Base-by-base conservation (phyloP, 371 early-diverging fungal genomes). In the Mortierella sp. region DNA sequence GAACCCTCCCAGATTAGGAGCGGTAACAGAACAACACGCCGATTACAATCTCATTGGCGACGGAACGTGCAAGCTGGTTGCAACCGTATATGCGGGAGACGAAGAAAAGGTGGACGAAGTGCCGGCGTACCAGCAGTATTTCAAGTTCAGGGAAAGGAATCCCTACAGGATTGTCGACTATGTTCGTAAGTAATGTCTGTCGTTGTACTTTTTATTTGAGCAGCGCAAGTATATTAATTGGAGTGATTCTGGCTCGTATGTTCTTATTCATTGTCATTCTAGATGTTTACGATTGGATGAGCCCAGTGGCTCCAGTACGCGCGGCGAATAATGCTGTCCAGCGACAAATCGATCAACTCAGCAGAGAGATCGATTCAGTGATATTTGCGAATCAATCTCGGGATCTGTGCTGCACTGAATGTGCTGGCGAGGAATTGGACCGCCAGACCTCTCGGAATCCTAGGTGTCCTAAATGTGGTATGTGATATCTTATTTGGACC, bases 261-360 rank as follows among this genome's bases (percentile, higher is more conserved):
- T 50, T 16, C 19, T 61, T 28, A 8, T 61, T 19, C 19, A 8
- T 2, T 19, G 11, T 14, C 16, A 1, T 19, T 16, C 61, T 61
- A 61, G 61, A 61, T 61, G 34, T 8, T 2, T 61, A 61, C 8
- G 61, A 61, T 19, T 61, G 61, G 61, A 61, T 61, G 61, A 61
- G 61, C 28, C 61, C 61, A 34, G 2, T 34, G 34, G 61, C 61
- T 19, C 61, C 61, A 31, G 34, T 61, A 28, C 61, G 61, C 16
- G 26, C 19, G 61, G 61, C 61, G 34, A 61, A 61, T 21, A 61
- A 34, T 61, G 34, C 31, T 2, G 31, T 61, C 34, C 61, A 61
- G 31, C 61, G 16, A 19, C 31, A 21, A 16, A 61, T 61, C 34
- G 34, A 61, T 34, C 31, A 61, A 19, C 61, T 61, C 61, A 31